Conservation (phyloP, 2,329 filamentous ascomycete genomes). For the Cladosporium sp. region DNA sequence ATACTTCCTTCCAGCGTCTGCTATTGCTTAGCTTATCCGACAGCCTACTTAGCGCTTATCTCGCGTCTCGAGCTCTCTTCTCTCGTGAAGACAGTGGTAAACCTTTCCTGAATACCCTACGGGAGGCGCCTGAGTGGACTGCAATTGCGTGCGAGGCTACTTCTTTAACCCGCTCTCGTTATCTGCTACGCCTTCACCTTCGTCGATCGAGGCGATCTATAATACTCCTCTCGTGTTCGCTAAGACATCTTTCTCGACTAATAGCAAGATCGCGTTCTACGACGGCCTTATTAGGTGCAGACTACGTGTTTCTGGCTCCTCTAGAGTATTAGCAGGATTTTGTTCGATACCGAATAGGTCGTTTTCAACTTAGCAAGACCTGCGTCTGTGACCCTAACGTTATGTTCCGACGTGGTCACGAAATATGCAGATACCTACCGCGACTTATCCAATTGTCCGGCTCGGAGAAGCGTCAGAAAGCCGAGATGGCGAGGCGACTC, state of each 20-base stretch:
- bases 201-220: background rate
- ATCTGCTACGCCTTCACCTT: background rate
- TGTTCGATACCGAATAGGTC: constrained; percentile 1
- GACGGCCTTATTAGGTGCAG: background rate
- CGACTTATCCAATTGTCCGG: background rate
- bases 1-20: constrained; percentile 1
- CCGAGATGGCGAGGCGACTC: background rate
- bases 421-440: background rate
- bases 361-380: background rate
- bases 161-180: background rate
- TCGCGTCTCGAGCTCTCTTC: background rate
- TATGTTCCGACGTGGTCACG: background rate
- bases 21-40: background rate
- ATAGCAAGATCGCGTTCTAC: background rate
- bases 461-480: background rate
- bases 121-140: background rate
- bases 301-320: background rate
- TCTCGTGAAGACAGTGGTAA: background rate
- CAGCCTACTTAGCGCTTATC: background rate
- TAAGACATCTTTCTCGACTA: background rate
- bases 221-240: background rate
- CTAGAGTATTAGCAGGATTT: background rate
- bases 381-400: background rate
- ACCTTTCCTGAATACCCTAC: background rate
- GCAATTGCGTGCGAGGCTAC: background rate